A percentile compares a stretch with the other conserved stretches of the same genome.
Evolutionary conservation across 1,284 basidiomycete species (phyloP).

Genomic region (Rhodotorula sp.): DNA sequence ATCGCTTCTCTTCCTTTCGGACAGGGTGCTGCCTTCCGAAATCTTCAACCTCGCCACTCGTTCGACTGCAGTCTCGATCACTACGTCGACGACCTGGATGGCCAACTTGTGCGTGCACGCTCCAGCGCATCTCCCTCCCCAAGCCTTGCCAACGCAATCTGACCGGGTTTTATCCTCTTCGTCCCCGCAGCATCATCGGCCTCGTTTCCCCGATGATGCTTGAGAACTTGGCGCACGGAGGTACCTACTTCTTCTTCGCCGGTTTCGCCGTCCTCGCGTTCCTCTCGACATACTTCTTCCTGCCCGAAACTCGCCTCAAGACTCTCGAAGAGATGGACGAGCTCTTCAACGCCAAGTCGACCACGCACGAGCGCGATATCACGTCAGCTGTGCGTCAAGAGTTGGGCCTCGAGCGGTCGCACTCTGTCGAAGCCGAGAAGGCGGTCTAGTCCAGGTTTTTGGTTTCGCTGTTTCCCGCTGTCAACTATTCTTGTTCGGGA

Average conservation of each 20-base stretch:
- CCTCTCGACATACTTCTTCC: conserved; percentile 22
- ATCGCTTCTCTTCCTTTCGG: too few species aligned
- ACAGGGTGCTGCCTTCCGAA: conserved; percentile 34
- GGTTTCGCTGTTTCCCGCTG: neutral
- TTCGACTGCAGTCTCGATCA: conserved; percentile 29
- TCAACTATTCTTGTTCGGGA: neutral
- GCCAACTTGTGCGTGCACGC: conserved; percentile 25
- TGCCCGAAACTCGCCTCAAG: conserved; percentile 27
- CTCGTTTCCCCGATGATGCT: conserved; percentile 6
- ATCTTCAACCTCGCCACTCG: conserved; percentile 40
- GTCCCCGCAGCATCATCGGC: neutral
- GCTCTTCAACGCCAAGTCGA: conserved; percentile 11
- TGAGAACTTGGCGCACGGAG: neutral
- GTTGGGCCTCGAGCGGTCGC: neutral
- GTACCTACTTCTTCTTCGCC: conserved; percentile 11
- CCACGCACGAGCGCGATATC: too few species aligned
- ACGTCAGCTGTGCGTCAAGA: neutral
- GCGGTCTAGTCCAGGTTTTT: too few species aligned
- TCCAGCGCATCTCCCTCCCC: neutral
- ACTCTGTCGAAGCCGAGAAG: neutral
- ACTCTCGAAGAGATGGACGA: conserved; percentile 32
- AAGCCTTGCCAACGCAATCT: too few species aligned
- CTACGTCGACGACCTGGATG: conserved; percentile 39
- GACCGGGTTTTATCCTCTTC: neutral
- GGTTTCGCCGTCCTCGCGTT: conserved; percentile 1